A percentile compares a stretch with the other conserved stretches of the same genome.
Evolutionary conservation across 2,329 filamentous ascomycete genomes (phyloP).

Genomic region (Fusarium sp.): DNA sequence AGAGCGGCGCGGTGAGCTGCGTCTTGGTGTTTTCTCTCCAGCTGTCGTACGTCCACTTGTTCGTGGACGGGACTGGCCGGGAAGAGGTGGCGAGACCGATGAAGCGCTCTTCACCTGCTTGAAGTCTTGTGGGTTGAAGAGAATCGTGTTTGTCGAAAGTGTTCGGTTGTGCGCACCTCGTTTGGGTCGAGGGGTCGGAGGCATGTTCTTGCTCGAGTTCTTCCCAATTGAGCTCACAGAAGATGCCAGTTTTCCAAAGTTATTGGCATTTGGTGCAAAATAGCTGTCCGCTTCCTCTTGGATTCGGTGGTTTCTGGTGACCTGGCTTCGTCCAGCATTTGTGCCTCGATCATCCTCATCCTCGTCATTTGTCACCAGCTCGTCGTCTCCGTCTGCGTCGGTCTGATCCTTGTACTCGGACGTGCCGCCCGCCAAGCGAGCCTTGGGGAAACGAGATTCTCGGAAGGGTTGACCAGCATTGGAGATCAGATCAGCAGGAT

Average conservation of each 20-base stretch:
- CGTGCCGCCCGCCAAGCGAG: conserved; percentile 52
- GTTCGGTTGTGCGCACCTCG: conserved; percentile 75
- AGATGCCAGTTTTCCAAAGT: conserved; percentile 55
- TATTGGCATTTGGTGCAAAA: conserved; percentile 65
- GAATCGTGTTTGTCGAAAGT: conserved; percentile 83
- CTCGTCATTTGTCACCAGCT: conserved; percentile 85
- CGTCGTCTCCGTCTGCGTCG: conserved; percentile 90
- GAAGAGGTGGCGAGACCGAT: conserved; percentile 58
- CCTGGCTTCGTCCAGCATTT: conserved; percentile 55
- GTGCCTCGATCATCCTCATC: conserved; percentile 69
- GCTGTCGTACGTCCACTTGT: conserved; percentile 53
- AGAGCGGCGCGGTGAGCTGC: conserved; percentile 62
- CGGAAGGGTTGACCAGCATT: conserved; percentile 59
- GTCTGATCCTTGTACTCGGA: conserved; percentile 72
- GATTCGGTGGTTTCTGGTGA: conserved; percentile 46
- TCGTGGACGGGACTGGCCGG: conserved; percentile 53
- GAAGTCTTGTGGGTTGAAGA: conserved; percentile 78
- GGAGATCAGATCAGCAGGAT: conserved; percentile 73
- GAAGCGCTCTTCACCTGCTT: conserved; percentile 57
- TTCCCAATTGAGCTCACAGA: conserved; percentile 54
- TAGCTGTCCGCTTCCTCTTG: conserved; percentile 62
- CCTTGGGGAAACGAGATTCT: conserved; percentile 54
- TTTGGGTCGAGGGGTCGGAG: conserved; percentile 54
- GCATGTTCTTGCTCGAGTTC: conserved; percentile 45
- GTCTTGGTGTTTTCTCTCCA: conserved; percentile 57